Conservation (phyloP, 352 stramenopile genomes). For the Albugo laibachii region DNA sequence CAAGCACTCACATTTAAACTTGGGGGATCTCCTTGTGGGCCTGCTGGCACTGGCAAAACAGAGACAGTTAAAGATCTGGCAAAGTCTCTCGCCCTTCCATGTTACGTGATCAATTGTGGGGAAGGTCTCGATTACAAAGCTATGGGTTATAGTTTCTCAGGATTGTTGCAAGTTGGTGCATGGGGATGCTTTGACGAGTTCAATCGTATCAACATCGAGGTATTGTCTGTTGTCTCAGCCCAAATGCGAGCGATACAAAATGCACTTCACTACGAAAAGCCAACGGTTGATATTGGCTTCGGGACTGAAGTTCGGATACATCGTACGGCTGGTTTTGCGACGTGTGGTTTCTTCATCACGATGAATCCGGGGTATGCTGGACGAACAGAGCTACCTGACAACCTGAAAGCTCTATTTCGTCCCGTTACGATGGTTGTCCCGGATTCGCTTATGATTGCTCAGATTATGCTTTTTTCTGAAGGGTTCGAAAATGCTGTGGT, state of each 20-base stretch:
- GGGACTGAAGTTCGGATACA: slow-evolving; percentile 83
- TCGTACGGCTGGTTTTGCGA: slow-evolving; percentile 82
- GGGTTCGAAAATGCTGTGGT: slow-evolving; percentile 82
- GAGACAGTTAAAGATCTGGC: slow-evolving; percentile 88
- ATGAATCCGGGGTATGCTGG: slow-evolving; percentile 89
- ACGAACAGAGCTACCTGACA: slow-evolving; percentile 82
- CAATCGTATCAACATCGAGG: slow-evolving; percentile 78
- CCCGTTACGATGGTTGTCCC: slow-evolving; percentile 89
- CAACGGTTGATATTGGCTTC: slow-evolving; percentile 83
- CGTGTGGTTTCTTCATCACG: slow-evolving; percentile 89
- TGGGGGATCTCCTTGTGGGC: slow-evolving; percentile 74
- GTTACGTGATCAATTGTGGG: slow-evolving; percentile 84
- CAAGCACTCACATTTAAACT: slow-evolving; percentile 87
- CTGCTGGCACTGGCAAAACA: slow-evolving; percentile 83
- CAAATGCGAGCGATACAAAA: slow-evolving; percentile 87
- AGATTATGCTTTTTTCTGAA: slow-evolving; percentile 90
- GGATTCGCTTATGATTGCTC: slow-evolving; percentile 82
- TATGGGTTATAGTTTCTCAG: slow-evolving; percentile 80
- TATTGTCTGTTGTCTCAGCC: slow-evolving; percentile 67
- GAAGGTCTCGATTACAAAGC: slow-evolving; percentile 87
- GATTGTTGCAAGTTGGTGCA: slow-evolving; percentile 70
- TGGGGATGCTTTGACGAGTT: slow-evolving; percentile 81
- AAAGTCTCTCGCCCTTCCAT: slow-evolving; percentile 81
- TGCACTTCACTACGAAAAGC: slow-evolving; percentile 80
- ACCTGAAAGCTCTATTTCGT: slow-evolving; percentile 85